phyloP scores from a whole-genome alignment of 495 filamentous ascomycete species.

The Gamarada debralockiae region DNA sequence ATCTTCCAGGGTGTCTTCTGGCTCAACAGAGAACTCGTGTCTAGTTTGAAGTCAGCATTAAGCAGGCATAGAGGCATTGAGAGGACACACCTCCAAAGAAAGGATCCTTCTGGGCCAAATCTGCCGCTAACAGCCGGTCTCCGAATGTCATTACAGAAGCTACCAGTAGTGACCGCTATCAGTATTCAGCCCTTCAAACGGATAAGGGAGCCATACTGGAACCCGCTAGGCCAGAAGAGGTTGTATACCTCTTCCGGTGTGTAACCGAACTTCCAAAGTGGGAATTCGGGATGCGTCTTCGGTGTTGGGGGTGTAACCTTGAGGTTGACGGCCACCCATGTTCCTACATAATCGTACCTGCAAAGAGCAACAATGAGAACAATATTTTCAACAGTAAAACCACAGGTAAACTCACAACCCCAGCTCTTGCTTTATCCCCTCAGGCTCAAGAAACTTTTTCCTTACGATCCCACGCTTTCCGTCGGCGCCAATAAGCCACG shows the following conservation, averaged over 20 bases:
- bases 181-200: too few relatives aligned
- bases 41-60: too few relatives aligned
- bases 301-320: constrained; percentile 39
- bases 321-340: constrained; percentile 52
- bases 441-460: constrained; percentile 46
- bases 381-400: too few relatives aligned
- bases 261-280: constrained; percentile 44
- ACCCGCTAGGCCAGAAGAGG: constrained; percentile 44
- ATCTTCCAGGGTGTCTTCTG: constrained; percentile 26
- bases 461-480: constrained; percentile 46
- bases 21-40: constrained; percentile 40
- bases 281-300: constrained; percentile 45
- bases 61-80: too few relatives aligned
- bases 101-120: constrained; percentile 38
- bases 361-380: too few relatives aligned
- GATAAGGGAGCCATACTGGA: too few relatives aligned
- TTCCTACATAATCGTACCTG: too few relatives aligned
- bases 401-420: constrained; percentile 38
- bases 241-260: constrained; percentile 46
- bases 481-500: constrained; percentile 45
- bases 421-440: constrained; percentile 36
- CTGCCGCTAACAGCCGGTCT: constrained; percentile 43
- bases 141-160: constrained; percentile 40
- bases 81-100: too few relatives aligned
- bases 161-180: too few relatives aligned